Evolutionary conservation across 352 stramenopile genomes (phyloP).

Genomic region (Saprolegnia parasitica): DNA sequence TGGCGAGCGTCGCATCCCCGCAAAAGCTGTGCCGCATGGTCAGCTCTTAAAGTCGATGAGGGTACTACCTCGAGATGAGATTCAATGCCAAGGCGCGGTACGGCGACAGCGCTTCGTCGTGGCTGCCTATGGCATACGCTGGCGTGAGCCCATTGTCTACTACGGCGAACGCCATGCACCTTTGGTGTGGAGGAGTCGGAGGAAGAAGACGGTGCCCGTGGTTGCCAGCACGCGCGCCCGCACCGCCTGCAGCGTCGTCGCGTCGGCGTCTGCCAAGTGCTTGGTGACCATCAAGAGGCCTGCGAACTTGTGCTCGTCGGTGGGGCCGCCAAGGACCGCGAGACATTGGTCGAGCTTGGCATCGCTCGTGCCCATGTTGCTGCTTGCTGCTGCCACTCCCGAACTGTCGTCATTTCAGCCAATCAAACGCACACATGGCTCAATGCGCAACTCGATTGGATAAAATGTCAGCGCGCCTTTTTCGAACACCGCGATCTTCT

Average conservation of each 20-base stretch:
- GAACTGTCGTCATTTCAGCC: neutral
- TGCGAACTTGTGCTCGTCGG: slow-evolving; percentile 84
- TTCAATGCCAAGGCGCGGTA: slow-evolving; percentile 76
- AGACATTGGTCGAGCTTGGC: slow-evolving; percentile 48
- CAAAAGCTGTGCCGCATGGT: slow-evolving; percentile 13
- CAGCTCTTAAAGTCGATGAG: neutral
- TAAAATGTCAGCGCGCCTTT: neutral
- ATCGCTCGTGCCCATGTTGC: neutral
- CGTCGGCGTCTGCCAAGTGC: slow-evolving; percentile 35
- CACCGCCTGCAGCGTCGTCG: slow-evolving; percentile 45
- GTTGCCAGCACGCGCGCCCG: slow-evolving; percentile 54
- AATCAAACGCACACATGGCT: neutral
- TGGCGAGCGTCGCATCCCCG: slow-evolving; percentile 3
- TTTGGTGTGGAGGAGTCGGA: slow-evolving; percentile 73
- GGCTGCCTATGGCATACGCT: slow-evolving; percentile 38
- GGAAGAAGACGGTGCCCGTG: slow-evolving; percentile 65
- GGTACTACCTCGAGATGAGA: slow-evolving; percentile 53
- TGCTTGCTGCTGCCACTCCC: no score
- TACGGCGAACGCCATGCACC: slow-evolving; percentile 32
- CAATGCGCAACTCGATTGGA: neutral
- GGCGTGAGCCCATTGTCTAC: neutral
- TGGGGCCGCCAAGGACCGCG: slow-evolving; percentile 57
- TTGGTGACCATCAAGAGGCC: slow-evolving; percentile 85
- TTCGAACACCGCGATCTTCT: neutral
- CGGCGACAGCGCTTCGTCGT: slow-evolving; percentile 49